Percentiles rank a stretch among this genome's conserved stretches.
Conservation (phyloP, 1,139 yeast species). For the Sugiyamaella japonica region DNA sequence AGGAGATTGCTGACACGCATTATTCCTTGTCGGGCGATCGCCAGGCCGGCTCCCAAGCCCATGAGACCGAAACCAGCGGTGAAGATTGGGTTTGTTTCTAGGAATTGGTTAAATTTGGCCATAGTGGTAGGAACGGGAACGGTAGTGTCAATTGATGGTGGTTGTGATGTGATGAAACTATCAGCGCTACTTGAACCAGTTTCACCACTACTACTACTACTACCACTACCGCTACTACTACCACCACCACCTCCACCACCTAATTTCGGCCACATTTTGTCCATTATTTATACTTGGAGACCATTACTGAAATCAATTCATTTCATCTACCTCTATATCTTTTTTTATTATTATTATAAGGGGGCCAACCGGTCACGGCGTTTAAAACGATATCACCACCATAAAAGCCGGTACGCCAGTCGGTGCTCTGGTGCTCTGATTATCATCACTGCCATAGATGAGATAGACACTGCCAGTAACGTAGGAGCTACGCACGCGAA, state of each 20-base stretch:
- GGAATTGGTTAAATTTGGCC: slow-evolving; percentile 43
- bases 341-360: no score
- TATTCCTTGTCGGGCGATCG: slow-evolving; percentile 71
- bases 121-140: background rate
- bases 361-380: no score
- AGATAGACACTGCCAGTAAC: no score
- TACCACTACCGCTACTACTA: background rate
- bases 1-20: slow-evolving; percentile 63
- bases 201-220: background rate
- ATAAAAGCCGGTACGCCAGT: background rate
- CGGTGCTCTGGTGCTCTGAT: background rate
- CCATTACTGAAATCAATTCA: no score
- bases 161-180: no score
- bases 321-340: no score
- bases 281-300: slow-evolving; percentile 4
- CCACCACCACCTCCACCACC: slow-evolving; percentile 1
- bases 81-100: slow-evolving; percentile 82
- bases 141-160: no score
- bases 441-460: no score
- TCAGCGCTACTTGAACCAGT: no score
- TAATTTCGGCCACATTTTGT: slow-evolving; percentile 5
- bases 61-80: slow-evolving; percentile 96
- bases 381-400: background rate
- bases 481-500: no score
- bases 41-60: slow-evolving; percentile 86